phyloP scores from a whole-genome alignment of 176 grass and related monocot genomes.

The Juncus inflexus region DNA sequence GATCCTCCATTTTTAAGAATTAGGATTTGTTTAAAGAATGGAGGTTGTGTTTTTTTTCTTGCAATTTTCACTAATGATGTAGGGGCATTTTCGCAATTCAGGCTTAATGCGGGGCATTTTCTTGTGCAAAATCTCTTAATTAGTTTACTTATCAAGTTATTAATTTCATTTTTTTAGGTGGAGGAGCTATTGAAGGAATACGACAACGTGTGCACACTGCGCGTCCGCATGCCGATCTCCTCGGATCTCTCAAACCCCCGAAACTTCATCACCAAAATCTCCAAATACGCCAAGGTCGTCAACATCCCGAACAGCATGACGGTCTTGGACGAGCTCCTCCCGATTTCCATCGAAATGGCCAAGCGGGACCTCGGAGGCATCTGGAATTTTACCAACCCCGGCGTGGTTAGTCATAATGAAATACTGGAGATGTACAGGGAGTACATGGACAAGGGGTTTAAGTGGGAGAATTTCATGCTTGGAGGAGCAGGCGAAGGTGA shows the following conservation, averaged over 20 bases:
- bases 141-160: too few relatives aligned
- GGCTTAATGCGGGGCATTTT: too few relatives aligned
- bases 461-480: constrained; percentile 35
- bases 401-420: constrained; percentile 38
- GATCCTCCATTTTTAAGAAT: too few relatives aligned
- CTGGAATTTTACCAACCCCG: constrained; percentile 39
- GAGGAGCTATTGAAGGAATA: constrained; percentile 69
- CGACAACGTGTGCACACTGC: constrained; percentile 42
- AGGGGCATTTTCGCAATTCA: too few relatives aligned
- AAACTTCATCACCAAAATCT: constrained; percentile 36
- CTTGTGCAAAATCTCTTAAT: too few relatives aligned
- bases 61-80: too few relatives aligned
- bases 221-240: constrained; percentile 34
- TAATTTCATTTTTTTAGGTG: constrained; percentile 30
- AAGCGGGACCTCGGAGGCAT: constrained; percentile 29
- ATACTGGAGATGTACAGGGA: constrained; percentile 42
- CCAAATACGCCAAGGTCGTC: constrained; percentile 29
- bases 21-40: too few relatives aligned
- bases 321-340: constrained; percentile 34
- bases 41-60: too few relatives aligned
- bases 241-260: constrained; percentile 34
- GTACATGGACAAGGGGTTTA: constrained; percentile 29
- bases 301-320: constrained; percentile 41
- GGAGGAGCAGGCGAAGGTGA: constrained; percentile 85
- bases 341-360: constrained; percentile 33